Conservation (phyloP, 345 rosid species). For the Barbarea vulgaris region DNA sequence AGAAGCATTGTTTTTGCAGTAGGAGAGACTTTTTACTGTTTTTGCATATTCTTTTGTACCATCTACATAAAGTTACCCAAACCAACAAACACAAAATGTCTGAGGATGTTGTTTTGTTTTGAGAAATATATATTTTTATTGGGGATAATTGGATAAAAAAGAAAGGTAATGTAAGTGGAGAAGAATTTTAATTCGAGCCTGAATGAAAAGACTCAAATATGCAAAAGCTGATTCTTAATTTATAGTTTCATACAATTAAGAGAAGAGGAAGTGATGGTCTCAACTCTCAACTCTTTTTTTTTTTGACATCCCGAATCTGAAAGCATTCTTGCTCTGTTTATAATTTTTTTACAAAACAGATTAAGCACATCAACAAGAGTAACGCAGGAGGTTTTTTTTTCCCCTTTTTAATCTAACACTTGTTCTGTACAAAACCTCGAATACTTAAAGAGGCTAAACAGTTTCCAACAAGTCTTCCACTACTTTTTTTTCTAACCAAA, state of each 20-base stretch:
- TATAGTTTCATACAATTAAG: background rate
- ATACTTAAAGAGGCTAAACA: conserved; percentile 10
- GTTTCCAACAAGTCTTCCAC: conserved; percentile 10
- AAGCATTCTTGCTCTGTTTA: background rate
- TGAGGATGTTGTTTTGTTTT: background rate
- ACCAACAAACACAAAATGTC: background rate
- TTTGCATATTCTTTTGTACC: background rate
- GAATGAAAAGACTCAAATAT: background rate
- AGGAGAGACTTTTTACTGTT: conserved; percentile 29
- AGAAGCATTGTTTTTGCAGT: conserved; percentile 72
- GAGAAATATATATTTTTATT: background rate
- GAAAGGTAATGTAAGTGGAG: background rate
- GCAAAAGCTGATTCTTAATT: background rate
- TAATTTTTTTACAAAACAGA: background rate
- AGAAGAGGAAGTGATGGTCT: background rate
- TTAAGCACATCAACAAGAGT: conserved; percentile 14
- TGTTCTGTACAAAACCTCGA: conserved; percentile 38
- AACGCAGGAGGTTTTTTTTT: background rate
- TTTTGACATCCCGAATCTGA: background rate
- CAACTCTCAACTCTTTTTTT: too few relatives aligned
- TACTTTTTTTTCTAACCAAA: conserved; percentile 18
- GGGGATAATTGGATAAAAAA: background rate
- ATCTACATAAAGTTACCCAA: conserved; percentile 11
- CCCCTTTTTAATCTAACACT: background rate
- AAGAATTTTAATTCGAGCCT: background rate